Evolutionary conservation across 352 stramenopile genomes (phyloP), one percentile per base, ranked within the genome.

Genomic region (Pythium dissotocum): DNA sequence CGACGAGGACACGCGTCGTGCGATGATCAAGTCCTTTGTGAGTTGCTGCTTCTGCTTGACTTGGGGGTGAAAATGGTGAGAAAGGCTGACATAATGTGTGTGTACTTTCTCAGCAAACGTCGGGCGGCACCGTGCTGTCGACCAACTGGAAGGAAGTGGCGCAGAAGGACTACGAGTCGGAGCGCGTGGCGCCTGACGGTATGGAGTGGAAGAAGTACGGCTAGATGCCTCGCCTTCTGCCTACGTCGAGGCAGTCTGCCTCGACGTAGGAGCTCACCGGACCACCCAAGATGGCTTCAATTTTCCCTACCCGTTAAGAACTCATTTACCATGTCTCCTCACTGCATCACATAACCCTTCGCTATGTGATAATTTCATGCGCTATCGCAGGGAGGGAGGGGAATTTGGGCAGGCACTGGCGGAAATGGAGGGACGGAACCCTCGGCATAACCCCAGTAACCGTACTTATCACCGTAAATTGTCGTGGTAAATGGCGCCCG

Each of bases 21-120:
- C 92, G 38, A 98, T 98, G 92, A 96, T 96, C 80, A 97, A 98
- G 78, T 96, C 85, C 16, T 98, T 97, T 66, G 85, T 95, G 78
- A 62, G 84, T 87, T 16, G 8, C 64, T 62, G 26, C 42, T 3
- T 30, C 5, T 55, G 16, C 55, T 58, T 33, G 28, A n/a, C 3
- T 3, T 1, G 28, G 1, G 28, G 28, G 28, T 30, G 28, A 30
- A 30, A 30, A 30, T 30, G 28, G 28, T 26, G 18, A 49, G 42
- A 49, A 26, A 49, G 14, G 8, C 46, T 53, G 21, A 53, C 46
- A 16, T 26, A 26, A 8, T 14, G 24, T 56, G 24, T 56, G 51
- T 36, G 46, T 32, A 28, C 28, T 3, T 30, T 30, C 28, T 30
- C 12, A 95, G 87, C 91, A 97, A 96, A 97, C 89, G 18, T 96